Evolutionary conservation across 495 filamentous ascomycete genomes (phyloP), one percentile per base, ranked within the genome.

Genomic region (Amniculicola lignicola): DNA sequence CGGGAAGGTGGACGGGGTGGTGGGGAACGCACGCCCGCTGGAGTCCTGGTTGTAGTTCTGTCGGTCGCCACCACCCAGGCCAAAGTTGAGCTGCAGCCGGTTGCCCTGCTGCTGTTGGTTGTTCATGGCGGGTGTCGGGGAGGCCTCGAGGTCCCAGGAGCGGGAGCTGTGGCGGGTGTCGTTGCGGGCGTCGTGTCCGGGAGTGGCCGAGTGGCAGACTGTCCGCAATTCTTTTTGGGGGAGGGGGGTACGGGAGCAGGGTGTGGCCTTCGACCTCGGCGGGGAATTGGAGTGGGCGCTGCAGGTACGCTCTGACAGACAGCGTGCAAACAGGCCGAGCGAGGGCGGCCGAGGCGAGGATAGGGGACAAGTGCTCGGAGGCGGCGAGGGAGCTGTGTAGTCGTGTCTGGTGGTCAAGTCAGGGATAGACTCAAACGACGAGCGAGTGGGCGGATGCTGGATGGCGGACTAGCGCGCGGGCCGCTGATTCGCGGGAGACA

Each of bases 1-100:
- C 10, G 91, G 91, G 64, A 96, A 96, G 43, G 91, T 93, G 57
- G 90, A 96, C 49, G 93, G 92, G 15, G 93, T 98, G 40, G 93
- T 95, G 66, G 93, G 94, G 80, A 92, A 98, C 53, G 87, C 83
- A 71, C 88, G 88, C 29, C 70, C 71, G 33, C 67, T 67, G 19
- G 64, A 63, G 46, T 61, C 65, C 42, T 65, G 66, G 52, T 56
- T 51, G 57, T 61, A 45, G 29, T 62, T 57, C 29, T 59, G 49
- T 22, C 55, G 44, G 59, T 69, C 64, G 29, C 54, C 45, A 56
- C 66, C 62, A 59, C 63, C 67, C 64, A 71, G 69, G 65, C 68
- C 69, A 62, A 73, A 73, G 61, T 71, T 70, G 47, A 74, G 63
- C 51, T 74, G 68, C 28, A 74, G 67, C 33, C 69, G 70, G 54